phyloP scores from a whole-genome alignment of 257 asterid genomes.

The Nicotiana paniculata region DNA sequence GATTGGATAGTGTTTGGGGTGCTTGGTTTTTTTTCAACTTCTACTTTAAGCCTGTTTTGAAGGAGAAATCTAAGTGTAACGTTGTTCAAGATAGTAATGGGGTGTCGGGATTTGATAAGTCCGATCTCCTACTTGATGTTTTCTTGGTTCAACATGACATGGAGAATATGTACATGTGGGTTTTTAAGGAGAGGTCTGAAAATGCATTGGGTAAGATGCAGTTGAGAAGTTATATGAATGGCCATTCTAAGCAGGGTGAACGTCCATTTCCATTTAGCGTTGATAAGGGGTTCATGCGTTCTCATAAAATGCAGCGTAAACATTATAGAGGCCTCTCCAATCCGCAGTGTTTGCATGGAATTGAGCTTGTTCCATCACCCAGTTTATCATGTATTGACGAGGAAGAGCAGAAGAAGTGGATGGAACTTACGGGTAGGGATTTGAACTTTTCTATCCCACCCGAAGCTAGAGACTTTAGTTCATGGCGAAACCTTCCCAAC shows the following conservation, averaged over 20 bases:
- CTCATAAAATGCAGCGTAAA: constrained; percentile 65
- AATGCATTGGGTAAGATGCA: constrained; percentile 77
- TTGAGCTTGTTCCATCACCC: constrained; percentile 51
- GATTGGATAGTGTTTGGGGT: constrained; percentile 71
- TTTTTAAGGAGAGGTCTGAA: constrained; percentile 69
- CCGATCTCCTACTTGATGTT: constrained; percentile 55
- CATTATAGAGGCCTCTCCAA: constrained; percentile 64
- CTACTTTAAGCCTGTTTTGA: constrained; percentile 67
- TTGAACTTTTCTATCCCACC: constrained; percentile 38
- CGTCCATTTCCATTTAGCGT: constrained; percentile 58
- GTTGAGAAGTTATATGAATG: constrained; percentile 73
- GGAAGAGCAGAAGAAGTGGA: constrained; percentile 63
- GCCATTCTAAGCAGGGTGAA: constrained; percentile 65
- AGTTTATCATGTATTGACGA: constrained; percentile 41
- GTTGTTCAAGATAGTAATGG: constrained; percentile 48
- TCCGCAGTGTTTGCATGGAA: constrained; percentile 65
- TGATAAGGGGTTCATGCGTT: constrained; percentile 60
- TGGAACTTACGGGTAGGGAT: constrained; percentile 56
- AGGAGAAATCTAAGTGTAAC: constrained; percentile 54
- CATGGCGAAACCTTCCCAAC: constrained; percentile 61
- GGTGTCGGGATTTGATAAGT: constrained; percentile 53
- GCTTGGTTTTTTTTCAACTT: constrained; percentile 79
- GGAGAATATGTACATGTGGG: constrained; percentile 92
- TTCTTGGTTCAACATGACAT: constrained; percentile 71
- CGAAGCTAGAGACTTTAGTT: constrained; percentile 54